Percentiles rank a stretch among this genome's conserved stretches.
phyloP scores from a whole-genome alignment of 2,329 filamentous ascomycete genomes.

The Xenoacremonium recifei region DNA sequence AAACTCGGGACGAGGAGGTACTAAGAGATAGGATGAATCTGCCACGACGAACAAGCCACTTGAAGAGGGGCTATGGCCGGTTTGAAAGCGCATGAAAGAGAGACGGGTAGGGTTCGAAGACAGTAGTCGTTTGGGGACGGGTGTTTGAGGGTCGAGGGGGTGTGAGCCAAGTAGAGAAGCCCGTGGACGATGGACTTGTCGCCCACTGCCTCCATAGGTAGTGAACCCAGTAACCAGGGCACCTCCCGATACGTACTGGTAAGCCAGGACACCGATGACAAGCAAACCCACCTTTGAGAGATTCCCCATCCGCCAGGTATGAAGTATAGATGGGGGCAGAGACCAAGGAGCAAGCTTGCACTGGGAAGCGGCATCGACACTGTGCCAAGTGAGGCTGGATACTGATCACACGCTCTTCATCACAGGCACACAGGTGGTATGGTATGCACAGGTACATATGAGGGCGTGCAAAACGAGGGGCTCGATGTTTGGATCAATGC shows the following conservation, averaged over 20 bases:
- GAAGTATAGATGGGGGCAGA: slow-evolving; percentile 6
- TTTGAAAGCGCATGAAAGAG: slow-evolving; percentile 27
- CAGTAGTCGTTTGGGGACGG: slow-evolving; percentile 28
- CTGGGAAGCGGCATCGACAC: slow-evolving; percentile 25
- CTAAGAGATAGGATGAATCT: slow-evolving; percentile 29
- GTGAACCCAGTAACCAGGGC: slow-evolving; percentile 17
- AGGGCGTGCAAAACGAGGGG: slow-evolving; percentile 16
- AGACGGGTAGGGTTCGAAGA: slow-evolving; percentile 26
- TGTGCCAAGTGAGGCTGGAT: slow-evolving; percentile 13
- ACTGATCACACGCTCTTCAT: slow-evolving; percentile 15
- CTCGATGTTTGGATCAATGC: slow-evolving; percentile 7
- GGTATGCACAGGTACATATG: slow-evolving; percentile 14
- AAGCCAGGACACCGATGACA: slow-evolving; percentile 9
- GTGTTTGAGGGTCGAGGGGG: slow-evolving; percentile 25
- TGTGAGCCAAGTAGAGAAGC: slow-evolving; percentile 20
- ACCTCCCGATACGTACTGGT: no score
- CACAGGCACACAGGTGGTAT: slow-evolving; percentile 20
- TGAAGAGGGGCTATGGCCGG: slow-evolving; percentile 22
- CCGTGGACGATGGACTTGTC: slow-evolving; percentile 4
- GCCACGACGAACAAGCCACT: slow-evolving; percentile 22
- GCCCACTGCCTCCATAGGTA: no score
- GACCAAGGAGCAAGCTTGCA: slow-evolving; percentile 17
- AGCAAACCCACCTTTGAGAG: not conserved
- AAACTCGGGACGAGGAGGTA: slow-evolving; percentile 17
- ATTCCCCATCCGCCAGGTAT: not conserved